These are phyloP conservation scores for Cydonia oblonga DNA, from an alignment of 331 rosid species.

Conservation along the genomic window DNA sequence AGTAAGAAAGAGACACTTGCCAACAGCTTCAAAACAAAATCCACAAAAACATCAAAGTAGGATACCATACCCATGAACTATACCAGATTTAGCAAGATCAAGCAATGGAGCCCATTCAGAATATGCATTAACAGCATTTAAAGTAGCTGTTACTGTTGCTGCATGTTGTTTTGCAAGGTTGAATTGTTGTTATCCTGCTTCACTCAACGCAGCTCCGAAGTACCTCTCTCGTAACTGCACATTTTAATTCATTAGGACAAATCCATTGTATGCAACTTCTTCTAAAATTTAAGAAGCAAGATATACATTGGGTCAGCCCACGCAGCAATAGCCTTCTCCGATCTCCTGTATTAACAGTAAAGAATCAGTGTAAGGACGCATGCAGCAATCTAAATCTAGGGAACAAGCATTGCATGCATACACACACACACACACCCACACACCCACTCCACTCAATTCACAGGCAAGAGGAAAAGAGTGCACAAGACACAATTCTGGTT, in stretches of 20 bases:
- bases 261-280: not conserved
- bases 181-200: conserved; percentile 62
- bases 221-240: conserved; percentile 81
- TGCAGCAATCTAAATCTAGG: conserved; percentile 9
- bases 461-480: not conserved
- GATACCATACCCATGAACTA: conserved; percentile 70
- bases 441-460: not conserved
- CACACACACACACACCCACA: not conserved
- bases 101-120: conserved; percentile 98
- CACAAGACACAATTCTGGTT: not conserved
- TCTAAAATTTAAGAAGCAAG: conserved; percentile 16
- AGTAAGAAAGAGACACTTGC: conserved; percentile 6
- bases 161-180: conserved; percentile 76
- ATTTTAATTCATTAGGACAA: conserved; percentile 17
- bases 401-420: conserved; percentile 12
- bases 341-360: conserved; percentile 47
- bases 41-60: conserved; percentile 16
- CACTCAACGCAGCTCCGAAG: conserved; percentile 66
- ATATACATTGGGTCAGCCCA: conserved; percentile 68
- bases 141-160: conserved; percentile 58
- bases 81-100: conserved; percentile 83
- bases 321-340: conserved; percentile 82
- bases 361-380: conserved; percentile 14
- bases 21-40: conserved; percentile 9
- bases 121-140: conserved; percentile 84